These are phyloP conservation scores for Rhododendron vialii DNA, from an alignment of 148 eudicot species.

Conservation along the genomic window DNA sequence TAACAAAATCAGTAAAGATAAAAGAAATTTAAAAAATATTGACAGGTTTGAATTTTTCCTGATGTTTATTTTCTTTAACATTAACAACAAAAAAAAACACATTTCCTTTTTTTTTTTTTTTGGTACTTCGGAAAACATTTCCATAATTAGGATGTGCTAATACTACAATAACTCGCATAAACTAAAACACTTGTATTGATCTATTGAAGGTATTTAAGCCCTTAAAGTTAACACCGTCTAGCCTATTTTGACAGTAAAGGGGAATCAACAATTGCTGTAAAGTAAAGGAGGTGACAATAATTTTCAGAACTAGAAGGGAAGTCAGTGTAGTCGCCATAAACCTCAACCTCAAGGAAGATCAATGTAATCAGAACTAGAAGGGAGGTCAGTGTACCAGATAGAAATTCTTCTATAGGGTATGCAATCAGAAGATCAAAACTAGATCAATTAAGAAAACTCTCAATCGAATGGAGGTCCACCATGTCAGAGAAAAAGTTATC, in stretches of 20 bases:
- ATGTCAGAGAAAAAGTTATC: not conserved
- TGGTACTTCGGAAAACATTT: not conserved
- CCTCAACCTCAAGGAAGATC: not conserved
- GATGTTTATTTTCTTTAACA: not conserved
- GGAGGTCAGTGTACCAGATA: not conserved
- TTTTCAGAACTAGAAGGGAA: not conserved
- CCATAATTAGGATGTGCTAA: not conserved
- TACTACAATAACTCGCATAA: not conserved
- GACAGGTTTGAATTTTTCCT: not conserved
- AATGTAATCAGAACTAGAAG: not conserved
- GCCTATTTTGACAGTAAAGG: not conserved
- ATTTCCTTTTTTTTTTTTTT: too few relatives aligned
- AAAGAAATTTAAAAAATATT: too few relatives aligned
- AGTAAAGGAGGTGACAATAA: not conserved
- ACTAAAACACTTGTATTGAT: not conserved
- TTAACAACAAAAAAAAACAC: too few relatives aligned
- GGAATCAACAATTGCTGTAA: not conserved
- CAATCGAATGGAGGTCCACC: not conserved
- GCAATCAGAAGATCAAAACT: conserved; percentile 1
- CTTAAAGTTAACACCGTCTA: not conserved
- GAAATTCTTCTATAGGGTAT: not conserved
- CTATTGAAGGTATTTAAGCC: not conserved
- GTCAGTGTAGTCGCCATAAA: not conserved
- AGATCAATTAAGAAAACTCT: not conserved
- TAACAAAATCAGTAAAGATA: not conserved